A percentile compares a stretch with the other conserved stretches of the same genome.
These are phyloP conservation scores for Podospora anserina DNA, from an alignment of 495 filamentous ascomycete species.

Conservation along the genomic window DNA sequence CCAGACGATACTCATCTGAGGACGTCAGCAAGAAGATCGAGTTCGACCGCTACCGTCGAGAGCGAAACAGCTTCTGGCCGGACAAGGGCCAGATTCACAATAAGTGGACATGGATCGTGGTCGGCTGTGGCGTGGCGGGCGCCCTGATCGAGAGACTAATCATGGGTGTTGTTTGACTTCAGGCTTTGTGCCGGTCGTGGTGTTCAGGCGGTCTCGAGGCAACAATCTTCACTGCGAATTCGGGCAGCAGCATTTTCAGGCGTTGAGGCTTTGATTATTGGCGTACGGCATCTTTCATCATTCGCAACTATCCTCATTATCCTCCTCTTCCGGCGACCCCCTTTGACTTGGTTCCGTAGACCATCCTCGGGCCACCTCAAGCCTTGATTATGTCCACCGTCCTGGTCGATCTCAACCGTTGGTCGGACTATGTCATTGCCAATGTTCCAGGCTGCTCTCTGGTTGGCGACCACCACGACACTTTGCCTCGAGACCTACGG, in stretches of 20 bases:
- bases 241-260: background rate
- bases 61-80: constrained; percentile 60
- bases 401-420: too few species aligned
- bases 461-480: too few species aligned
- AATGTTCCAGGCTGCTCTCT: too few species aligned
- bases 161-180: constrained; percentile 3
- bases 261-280: background rate
- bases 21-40: constrained; percentile 51
- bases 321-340: too few species aligned
- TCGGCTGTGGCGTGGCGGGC: constrained; percentile 43
- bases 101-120: constrained; percentile 53
- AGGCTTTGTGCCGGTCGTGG: background rate
- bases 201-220: background rate
- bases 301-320: too few species aligned
- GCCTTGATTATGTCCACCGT: too few species aligned
- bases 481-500: too few species aligned
- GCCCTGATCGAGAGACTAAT: constrained; percentile 29
- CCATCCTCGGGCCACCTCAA: too few species aligned
- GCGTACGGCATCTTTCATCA: background rate
- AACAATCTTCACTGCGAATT: background rate
- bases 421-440: too few species aligned
- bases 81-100: constrained; percentile 44
- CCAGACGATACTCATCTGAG: constrained; percentile 44
- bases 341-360: too few species aligned
- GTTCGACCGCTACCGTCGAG: constrained; percentile 44